Evolutionary conservation across 2,329 filamentous ascomycete genomes (phyloP).

Genomic region (Diplodia corticola): DNA sequence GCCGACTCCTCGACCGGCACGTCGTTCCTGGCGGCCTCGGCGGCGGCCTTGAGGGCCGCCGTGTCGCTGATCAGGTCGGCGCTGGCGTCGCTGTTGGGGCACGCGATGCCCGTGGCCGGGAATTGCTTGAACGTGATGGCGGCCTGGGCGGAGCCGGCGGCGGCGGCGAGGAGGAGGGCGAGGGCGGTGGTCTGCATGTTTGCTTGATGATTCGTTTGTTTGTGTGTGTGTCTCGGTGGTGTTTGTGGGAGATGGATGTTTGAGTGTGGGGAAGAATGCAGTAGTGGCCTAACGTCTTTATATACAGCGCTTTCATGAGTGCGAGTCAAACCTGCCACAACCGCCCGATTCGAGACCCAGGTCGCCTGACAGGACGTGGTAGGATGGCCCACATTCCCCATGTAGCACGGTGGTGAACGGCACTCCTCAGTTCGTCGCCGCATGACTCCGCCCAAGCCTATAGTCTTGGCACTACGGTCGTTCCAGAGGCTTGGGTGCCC

Average conservation of each 20-base stretch:
- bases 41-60: neutral
- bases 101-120: neutral
- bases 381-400: neutral
- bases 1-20: neutral
- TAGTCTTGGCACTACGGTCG: neutral
- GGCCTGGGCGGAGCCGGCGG: neutral
- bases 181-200: neutral
- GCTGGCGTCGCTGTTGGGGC: constrained; percentile 1
- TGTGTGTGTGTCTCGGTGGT: too few relatives aligned
- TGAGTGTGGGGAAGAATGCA: too few relatives aligned
- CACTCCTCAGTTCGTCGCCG: neutral
- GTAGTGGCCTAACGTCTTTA: too few relatives aligned
- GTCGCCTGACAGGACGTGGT: neutral
- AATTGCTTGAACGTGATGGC: neutral
- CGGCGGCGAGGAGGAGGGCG: neutral
- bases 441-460: neutral
- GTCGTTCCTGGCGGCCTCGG: neutral
- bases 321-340: neutral
- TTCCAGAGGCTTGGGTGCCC: neutral
- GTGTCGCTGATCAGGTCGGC: neutral
- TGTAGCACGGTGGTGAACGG: neutral
- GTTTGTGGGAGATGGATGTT: too few relatives aligned
- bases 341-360: neutral
- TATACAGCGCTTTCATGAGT: neutral
- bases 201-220: too few relatives aligned